Conservation (phyloP, 139 green algal species). For the Chlamydomonas incerta region DNA sequence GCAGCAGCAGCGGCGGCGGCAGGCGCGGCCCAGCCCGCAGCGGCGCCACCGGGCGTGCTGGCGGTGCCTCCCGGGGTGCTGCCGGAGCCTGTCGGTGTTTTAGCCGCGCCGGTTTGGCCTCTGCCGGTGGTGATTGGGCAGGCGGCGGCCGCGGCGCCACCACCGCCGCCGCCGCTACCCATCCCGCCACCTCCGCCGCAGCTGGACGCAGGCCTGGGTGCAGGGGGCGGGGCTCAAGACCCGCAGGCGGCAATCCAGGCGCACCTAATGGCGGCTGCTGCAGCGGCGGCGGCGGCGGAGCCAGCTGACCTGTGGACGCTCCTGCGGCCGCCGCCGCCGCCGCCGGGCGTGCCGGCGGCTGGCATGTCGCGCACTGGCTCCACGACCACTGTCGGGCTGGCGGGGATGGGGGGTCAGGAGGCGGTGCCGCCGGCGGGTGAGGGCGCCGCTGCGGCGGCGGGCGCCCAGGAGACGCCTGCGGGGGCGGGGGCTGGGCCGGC, state of each 20-base stretch:
- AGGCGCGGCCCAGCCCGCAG: neutral
- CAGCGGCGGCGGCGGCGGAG: constrained; percentile 6
- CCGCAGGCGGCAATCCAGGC: neutral
- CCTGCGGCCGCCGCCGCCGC: neutral
- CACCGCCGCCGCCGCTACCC: too few relatives aligned
- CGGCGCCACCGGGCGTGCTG: neutral
- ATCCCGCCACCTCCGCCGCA: too few relatives aligned
- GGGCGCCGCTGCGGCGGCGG: neutral
- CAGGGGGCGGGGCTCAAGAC: neutral
- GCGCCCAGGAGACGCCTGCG: neutral
- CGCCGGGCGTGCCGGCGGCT: neutral
- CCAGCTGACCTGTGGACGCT: constrained; percentile 14
- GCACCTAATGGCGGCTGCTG: neutral
- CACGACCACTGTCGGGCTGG: neutral
- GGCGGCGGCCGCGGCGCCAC: too few relatives aligned
- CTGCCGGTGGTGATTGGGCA: neutral
- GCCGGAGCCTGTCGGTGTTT: neutral
- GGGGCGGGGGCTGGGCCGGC: neutral
- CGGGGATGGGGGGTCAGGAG: neutral
- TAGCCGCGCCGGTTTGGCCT: constrained; percentile 12
- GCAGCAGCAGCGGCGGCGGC: neutral
- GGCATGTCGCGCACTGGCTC: neutral
- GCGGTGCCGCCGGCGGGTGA: neutral
- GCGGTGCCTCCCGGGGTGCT: too few relatives aligned
- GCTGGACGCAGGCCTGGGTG: too few relatives aligned